These are phyloP conservation scores for Citrus australasica DNA, from an alignment of 345 rosid species.

Conservation along the genomic window DNA sequence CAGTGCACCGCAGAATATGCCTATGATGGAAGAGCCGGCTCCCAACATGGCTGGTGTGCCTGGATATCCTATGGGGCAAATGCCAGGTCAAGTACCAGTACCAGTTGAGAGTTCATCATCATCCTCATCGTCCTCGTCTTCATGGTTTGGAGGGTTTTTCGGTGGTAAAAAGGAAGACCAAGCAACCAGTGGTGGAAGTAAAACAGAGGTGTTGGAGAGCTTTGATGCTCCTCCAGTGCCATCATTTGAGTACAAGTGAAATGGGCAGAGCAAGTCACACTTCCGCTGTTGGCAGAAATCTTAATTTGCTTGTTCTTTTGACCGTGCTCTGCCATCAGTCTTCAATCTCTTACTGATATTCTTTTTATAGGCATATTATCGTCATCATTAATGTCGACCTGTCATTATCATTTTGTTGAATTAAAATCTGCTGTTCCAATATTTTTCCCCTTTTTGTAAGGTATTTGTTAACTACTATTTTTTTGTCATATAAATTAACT, in stretches of 20 bases:
- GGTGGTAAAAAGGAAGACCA: constrained; percentile 43
- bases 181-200: constrained; percentile 30
- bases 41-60: constrained; percentile 34
- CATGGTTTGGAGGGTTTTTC: constrained; percentile 63
- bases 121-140: not conserved
- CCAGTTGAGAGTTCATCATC: constrained; percentile 24
- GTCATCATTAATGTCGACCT: not conserved
- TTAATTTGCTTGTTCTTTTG: not conserved
- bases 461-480: too few relatives aligned
- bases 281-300: not conserved
- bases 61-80: constrained; percentile 32
- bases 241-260: constrained; percentile 63
- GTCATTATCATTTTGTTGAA: not conserved
- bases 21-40: constrained; percentile 47
- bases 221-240: constrained; percentile 88
- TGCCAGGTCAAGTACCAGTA: constrained; percentile 29
- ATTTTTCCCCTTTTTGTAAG: not conserved
- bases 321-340: not conserved
- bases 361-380: not conserved
- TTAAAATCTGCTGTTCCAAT: not conserved
- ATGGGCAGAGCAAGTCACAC: not conserved
- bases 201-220: constrained; percentile 67
- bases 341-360: not conserved
- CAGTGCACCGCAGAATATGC: constrained; percentile 40
- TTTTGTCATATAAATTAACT: too few relatives aligned